Evolutionary conservation across 148 eudicot species (phyloP).

Genomic region (Silene latifolia): DNA sequence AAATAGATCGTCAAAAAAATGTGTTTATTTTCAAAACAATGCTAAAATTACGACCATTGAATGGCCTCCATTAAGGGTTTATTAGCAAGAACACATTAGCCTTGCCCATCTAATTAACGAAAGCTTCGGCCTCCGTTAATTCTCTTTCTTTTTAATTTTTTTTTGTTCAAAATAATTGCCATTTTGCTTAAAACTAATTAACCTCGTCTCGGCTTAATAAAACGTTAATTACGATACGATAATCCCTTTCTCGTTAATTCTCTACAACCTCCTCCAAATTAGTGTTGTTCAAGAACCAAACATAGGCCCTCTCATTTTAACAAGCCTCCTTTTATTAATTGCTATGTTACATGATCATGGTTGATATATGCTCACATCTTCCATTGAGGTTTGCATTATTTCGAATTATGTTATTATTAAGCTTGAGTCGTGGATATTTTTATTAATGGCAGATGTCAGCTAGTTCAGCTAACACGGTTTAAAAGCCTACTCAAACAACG

Average conservation of each 20-base stretch:
- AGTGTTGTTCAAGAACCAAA: background rate
- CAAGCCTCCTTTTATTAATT: background rate
- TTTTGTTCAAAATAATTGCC: background rate
- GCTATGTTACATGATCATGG: slow-evolving; percentile 10
- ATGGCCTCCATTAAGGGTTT: slow-evolving; percentile 18
- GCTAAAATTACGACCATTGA: slow-evolving; percentile 15
- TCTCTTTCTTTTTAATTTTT: background rate
- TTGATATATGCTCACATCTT: slow-evolving; percentile 2
- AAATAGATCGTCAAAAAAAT: slow-evolving; percentile 33
- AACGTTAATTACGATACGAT: background rate
- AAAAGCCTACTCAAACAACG: too few relatives aligned
- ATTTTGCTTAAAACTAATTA: background rate
- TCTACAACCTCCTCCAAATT: slow-evolving; percentile 21
- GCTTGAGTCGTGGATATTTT: too few relatives aligned
- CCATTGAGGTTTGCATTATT: slow-evolving; percentile 9
- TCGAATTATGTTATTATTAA: too few relatives aligned
- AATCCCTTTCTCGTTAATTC: background rate
- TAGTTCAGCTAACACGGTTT: too few relatives aligned
- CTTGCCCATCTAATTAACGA: slow-evolving; percentile 37
- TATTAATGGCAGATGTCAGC: too few relatives aligned
- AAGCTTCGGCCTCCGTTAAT: slow-evolving; percentile 29
- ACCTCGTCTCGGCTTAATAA: slow-evolving; percentile 14
- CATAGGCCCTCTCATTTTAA: slow-evolving; percentile 4
- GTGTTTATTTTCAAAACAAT: background rate
- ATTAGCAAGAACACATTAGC: slow-evolving; percentile 28